phyloP scores from a whole-genome alignment of 352 stramenopile genomes.

The Pythium insidiosum region DNA sequence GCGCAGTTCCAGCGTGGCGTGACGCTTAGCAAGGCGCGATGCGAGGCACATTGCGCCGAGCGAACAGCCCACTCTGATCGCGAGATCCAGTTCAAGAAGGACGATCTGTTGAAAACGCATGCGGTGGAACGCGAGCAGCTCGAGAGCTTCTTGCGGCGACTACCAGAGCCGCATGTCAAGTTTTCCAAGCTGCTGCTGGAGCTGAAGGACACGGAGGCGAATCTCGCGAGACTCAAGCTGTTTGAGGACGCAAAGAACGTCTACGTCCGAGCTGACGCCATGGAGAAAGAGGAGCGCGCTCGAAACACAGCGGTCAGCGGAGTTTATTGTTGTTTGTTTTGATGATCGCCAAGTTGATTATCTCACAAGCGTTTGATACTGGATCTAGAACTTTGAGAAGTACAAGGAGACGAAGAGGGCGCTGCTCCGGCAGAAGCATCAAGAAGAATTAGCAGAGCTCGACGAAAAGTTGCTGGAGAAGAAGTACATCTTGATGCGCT shows the following conservation, averaged over 20 bases:
- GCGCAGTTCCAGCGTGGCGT: slow-evolving; percentile 39
- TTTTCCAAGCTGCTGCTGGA: slow-evolving; percentile 66
- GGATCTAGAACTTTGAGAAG: slow-evolving; percentile 34
- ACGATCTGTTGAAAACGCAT: slow-evolving; percentile 52
- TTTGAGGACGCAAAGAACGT: slow-evolving; percentile 77
- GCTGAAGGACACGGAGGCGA: slow-evolving; percentile 66
- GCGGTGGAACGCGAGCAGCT: slow-evolving; percentile 49
- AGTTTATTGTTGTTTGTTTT: too few relatives aligned
- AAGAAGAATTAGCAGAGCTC: slow-evolving; percentile 42
- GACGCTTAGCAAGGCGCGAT: slow-evolving; percentile 27
- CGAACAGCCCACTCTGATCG: slow-evolving; percentile 21
- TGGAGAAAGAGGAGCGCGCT: slow-evolving; percentile 51
- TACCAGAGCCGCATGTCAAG: slow-evolving; percentile 56
- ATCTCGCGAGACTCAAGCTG: slow-evolving; percentile 39
- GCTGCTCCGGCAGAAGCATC: slow-evolving; percentile 42
- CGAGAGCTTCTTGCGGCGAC: slow-evolving; percentile 42
- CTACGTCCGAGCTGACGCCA: slow-evolving; percentile 37
- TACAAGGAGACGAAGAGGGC: slow-evolving; percentile 52
- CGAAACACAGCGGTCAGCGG: slow-evolving; percentile 26
- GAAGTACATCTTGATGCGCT: slow-evolving; percentile 49
- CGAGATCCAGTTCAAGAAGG: slow-evolving; percentile 36
- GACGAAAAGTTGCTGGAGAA: slow-evolving; percentile 70
- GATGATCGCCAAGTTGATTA: not conserved
- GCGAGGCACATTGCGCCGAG: slow-evolving; percentile 22
- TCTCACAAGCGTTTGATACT: not conserved